Conservation (phyloP, 805 yeast species). For the Zygosaccharomyces rouxii region DNA sequence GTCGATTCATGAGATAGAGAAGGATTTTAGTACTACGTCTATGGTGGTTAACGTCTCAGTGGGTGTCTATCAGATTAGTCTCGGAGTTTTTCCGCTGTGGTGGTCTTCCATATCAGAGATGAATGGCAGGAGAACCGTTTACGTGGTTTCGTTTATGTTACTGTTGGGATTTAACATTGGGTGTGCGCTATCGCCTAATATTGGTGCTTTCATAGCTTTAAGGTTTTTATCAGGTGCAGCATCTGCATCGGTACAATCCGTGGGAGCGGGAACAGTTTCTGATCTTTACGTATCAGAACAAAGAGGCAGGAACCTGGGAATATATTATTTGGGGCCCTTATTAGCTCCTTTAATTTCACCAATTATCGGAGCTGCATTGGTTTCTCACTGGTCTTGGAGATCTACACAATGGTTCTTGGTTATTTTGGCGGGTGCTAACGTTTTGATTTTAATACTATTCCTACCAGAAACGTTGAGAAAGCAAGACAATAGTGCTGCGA, state of each 20-base stretch:
- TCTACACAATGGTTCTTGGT: slow-evolving; percentile 85
- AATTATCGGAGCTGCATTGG: slow-evolving; percentile 71
- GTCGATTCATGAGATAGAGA: slow-evolving; percentile 57
- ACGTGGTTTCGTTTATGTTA: slow-evolving; percentile 59
- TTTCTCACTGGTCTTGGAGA: slow-evolving; percentile 76
- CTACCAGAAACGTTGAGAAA: slow-evolving; percentile 74
- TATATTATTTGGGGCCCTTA: slow-evolving; percentile 74
- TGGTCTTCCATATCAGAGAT: slow-evolving; percentile 79
- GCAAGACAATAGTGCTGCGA: slow-evolving; percentile 49
- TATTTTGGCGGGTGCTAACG: slow-evolving; percentile 54
- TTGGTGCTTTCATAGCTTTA: slow-evolving; percentile 59
- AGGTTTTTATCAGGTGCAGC: slow-evolving; percentile 74
- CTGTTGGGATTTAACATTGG: slow-evolving; percentile 69
- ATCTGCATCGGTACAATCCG: slow-evolving; percentile 81
- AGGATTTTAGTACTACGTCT: slow-evolving; percentile 51
- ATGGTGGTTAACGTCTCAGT: slow-evolving; percentile 72
- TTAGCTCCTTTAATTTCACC: slow-evolving; percentile 80
- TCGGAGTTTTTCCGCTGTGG: slow-evolving; percentile 84
- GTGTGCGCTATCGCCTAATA: slow-evolving; percentile 58
- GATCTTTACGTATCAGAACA: slow-evolving; percentile 64
- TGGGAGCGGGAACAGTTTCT: slow-evolving; percentile 84
- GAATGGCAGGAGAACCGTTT: slow-evolving; percentile 70
- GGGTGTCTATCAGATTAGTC: slow-evolving; percentile 67
- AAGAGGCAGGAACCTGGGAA: slow-evolving; percentile 76
- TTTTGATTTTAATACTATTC: slow-evolving; percentile 45